Evolutionary conservation across 129 eudicot species (phyloP), one percentile per base, ranked within the genome.

Genomic region (Centaurea solstitialis): DNA sequence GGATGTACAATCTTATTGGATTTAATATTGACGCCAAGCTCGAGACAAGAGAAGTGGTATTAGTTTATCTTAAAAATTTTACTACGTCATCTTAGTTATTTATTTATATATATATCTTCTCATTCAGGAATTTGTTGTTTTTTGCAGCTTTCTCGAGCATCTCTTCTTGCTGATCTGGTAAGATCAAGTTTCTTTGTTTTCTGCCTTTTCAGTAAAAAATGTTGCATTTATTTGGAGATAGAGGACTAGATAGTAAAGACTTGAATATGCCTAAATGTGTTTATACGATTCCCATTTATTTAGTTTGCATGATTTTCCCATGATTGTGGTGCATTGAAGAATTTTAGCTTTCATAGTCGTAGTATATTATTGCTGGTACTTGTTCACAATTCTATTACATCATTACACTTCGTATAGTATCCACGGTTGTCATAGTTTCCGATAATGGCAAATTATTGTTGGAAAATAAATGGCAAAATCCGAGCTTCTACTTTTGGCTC

Each of bases 31-130:
- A 94, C 33, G 78, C 88, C 11, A 94, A 94, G 81, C 74, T 76
- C 72, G 96, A 91, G 82, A 89, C 85, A 65, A 84, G 91, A 88
- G 98, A 90, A 86, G 85, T 88, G 97, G 97, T 94, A 91, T 78
- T 5, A 21, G 13, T 75, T 11, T 38, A 69, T 35, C 9, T 21
- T 67, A 35, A 57, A 20, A 2, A 45, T 13, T 41, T 2, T 39
- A 15, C 45, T 37, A 0, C 18, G 37, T 37, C 62, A 26, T 61
- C 5, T 38, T 3, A 17, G 21, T 37, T 47, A 20, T 23, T 41
- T 10, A n/a, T 59, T 10, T 22, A 0, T 23, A 13, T 62, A 11
- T 20, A n/a, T 53, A 2, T 53, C 7, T 20, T 24, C 24, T 68
- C 8, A 47, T 79, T 82, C 53, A 40, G 67, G 64, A 10, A 20